Percentiles rank a stretch among this genome's conserved stretches.
Conservation (phyloP, 257 asterid genomes). For the Lantana camara region DNA sequence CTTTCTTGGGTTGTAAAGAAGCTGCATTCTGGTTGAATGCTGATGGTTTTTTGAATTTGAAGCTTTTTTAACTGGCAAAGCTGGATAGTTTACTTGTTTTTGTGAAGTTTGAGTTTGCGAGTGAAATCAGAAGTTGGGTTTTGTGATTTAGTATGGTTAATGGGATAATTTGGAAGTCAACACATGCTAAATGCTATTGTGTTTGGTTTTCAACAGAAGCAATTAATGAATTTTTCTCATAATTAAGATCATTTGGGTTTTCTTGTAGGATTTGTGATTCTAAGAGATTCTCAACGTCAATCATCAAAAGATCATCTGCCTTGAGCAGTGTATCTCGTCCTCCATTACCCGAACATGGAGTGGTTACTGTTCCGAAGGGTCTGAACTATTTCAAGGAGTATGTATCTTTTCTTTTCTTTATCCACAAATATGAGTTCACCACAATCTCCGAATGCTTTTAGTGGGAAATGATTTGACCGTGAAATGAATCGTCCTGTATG, state of each 20-base stretch:
- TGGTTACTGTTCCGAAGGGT: slow-evolving; percentile 24
- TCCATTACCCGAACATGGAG: slow-evolving; percentile 34
- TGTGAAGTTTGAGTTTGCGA: neutral
- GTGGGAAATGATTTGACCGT: neutral
- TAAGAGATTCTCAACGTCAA: slow-evolving; percentile 47
- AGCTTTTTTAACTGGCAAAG: neutral
- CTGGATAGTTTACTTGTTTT: neutral
- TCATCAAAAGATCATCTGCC: slow-evolving; percentile 40
- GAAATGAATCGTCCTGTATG: slow-evolving; percentile 18
- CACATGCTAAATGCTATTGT: too few species aligned
- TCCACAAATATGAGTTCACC: slow-evolving; percentile 2
- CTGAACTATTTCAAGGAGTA: slow-evolving; percentile 35
- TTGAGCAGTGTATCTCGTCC: slow-evolving; percentile 34
- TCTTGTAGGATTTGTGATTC: slow-evolving; percentile 45
- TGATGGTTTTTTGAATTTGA: neutral
- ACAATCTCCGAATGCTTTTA: slow-evolving; percentile 15
- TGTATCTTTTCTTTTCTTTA: slow-evolving; percentile 20
- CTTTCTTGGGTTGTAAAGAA: slow-evolving; percentile 9
- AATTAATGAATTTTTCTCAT: slow-evolving; percentile 16
- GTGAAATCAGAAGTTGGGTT: neutral
- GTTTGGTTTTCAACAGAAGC: neutral
- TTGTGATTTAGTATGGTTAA: slow-evolving; percentile 13
- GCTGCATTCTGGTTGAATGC: slow-evolving; percentile 10
- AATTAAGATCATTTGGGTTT: slow-evolving; percentile 10
- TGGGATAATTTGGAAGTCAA: too few species aligned